These are phyloP conservation scores for Aspergillus ibericus DNA, from an alignment of 2,329 filamentous ascomycete genomes.

Conservation along the genomic window DNA sequence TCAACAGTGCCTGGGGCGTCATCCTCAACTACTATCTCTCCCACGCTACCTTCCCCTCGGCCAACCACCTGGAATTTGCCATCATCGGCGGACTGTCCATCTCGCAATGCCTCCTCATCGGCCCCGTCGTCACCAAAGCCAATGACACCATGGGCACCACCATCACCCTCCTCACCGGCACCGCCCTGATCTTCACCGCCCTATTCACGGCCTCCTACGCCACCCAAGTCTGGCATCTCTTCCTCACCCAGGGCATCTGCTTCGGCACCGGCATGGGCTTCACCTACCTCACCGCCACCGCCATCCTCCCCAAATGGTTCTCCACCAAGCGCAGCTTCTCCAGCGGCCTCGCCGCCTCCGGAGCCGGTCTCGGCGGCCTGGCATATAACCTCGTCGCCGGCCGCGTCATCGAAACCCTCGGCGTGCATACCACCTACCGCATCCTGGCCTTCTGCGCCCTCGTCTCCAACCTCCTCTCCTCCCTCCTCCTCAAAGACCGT, in stretches of 20 bases:
- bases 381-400: constrained; percentile 27
- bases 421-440: constrained; percentile 29
- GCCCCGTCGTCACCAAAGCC: constrained; percentile 15
- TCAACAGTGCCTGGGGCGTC: constrained; percentile 40
- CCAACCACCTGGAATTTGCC: constrained; percentile 29
- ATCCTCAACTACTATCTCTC: constrained; percentile 46
- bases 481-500: constrained; percentile 27
- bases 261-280: constrained; percentile 29
- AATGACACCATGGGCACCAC: background rate
- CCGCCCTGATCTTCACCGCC: background rate
- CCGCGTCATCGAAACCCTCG: constrained; percentile 30
- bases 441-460: constrained; percentile 30
- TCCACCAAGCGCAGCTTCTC: constrained; percentile 30
- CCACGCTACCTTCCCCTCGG: constrained; percentile 26
- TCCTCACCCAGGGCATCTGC: constrained; percentile 25
- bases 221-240: constrained; percentile 22
- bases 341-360: constrained; percentile 28
- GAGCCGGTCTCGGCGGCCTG: constrained; percentile 24
- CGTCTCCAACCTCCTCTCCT: constrained; percentile 21
- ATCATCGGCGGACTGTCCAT: constrained; percentile 34
- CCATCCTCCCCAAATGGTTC: constrained; percentile 32
- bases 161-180: background rate
- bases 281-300: constrained; percentile 21
- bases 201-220: constrained; percentile 28
- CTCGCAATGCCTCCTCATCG: constrained; percentile 25